These are phyloP conservation scores for Paradendryphiella salina DNA, from an alignment of 2,329 filamentous ascomycete species.

Conservation along the genomic window DNA sequence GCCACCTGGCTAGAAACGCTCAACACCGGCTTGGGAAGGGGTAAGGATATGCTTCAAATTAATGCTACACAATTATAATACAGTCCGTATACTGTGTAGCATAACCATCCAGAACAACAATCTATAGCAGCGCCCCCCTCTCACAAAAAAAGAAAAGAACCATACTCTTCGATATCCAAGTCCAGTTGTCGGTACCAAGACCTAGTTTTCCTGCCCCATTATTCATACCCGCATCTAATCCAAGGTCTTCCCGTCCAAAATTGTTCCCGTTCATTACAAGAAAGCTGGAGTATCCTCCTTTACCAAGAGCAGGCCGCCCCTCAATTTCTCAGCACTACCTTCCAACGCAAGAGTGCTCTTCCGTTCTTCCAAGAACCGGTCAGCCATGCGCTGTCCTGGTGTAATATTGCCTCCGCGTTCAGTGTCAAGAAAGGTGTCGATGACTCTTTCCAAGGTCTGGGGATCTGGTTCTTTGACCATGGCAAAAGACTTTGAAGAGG, in stretches of 20 bases:
- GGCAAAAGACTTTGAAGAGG: slow-evolving; percentile 21
- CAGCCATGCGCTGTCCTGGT: slow-evolving; percentile 39
- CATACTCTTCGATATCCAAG: background rate
- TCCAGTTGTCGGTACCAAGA: too few species aligned
- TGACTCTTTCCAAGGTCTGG: slow-evolving; percentile 12
- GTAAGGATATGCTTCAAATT: background rate
- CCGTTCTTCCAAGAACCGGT: slow-evolving; percentile 32
- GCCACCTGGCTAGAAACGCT: too few species aligned
- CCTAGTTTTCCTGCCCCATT: background rate
- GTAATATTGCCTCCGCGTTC: slow-evolving; percentile 25
- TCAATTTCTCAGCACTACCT: background rate
- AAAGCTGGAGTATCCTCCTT: slow-evolving; percentile 34
- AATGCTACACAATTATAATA: background rate
- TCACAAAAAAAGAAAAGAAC: background rate
- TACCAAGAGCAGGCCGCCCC: slow-evolving; percentile 11
- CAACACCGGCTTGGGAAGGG: too few species aligned
- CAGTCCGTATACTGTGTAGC: background rate
- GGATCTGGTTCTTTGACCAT: slow-evolving; percentile 23
- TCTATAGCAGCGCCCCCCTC: too few species aligned
- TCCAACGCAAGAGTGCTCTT: slow-evolving; percentile 15
- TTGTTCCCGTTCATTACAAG: slow-evolving; percentile 6
- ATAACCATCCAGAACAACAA: background rate
- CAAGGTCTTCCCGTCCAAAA: too few species aligned
- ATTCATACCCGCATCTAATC: background rate
- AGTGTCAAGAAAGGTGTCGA: slow-evolving; percentile 15